A percentile compares a stretch with the other conserved stretches of the same genome.
Evolutionary conservation across 1,284 basidiomycete genomes (phyloP).

Genomic region (Tremellales sp.): DNA sequence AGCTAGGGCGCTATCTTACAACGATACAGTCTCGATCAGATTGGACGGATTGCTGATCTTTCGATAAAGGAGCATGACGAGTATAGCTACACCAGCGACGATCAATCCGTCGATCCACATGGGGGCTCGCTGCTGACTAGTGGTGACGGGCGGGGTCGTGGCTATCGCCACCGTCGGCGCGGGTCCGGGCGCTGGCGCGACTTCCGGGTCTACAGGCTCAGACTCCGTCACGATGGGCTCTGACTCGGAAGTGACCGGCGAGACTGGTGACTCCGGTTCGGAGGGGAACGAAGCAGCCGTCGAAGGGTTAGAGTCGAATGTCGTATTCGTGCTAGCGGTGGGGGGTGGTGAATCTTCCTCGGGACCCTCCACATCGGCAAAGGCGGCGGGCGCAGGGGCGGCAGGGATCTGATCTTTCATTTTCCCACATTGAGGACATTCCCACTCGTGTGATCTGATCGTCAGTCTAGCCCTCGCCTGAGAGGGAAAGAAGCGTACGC

Average conservation of each 20-base stretch:
- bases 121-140: conserved; percentile 6
- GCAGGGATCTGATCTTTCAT: conserved; percentile 58
- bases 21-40: not conserved
- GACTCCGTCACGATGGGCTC: too few species aligned
- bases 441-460: conserved; percentile 66
- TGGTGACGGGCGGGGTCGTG: too few species aligned
- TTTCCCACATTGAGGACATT: conserved; percentile 68
- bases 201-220: too few species aligned
- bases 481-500: conserved; percentile 55
- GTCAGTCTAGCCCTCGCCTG: conserved; percentile 10
- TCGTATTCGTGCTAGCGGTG: too few species aligned
- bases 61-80: conserved; percentile 7
- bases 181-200: too few species aligned
- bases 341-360: too few species aligned
- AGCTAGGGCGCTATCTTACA: too few species aligned
- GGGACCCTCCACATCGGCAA: not conserved
- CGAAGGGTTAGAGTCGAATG: too few species aligned
- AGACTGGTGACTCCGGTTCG: too few species aligned
- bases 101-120: conserved; percentile 19
- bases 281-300: too few species aligned
- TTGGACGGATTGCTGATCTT: conserved; percentile 3
- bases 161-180: too few species aligned
- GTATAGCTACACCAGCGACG: conserved; percentile 5
- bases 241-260: too few species aligned
- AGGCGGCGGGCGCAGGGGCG: not conserved